Evolutionary conservation across 1,284 basidiomycete genomes (phyloP).

Genomic region (Heimioporus retisporus): DNA sequence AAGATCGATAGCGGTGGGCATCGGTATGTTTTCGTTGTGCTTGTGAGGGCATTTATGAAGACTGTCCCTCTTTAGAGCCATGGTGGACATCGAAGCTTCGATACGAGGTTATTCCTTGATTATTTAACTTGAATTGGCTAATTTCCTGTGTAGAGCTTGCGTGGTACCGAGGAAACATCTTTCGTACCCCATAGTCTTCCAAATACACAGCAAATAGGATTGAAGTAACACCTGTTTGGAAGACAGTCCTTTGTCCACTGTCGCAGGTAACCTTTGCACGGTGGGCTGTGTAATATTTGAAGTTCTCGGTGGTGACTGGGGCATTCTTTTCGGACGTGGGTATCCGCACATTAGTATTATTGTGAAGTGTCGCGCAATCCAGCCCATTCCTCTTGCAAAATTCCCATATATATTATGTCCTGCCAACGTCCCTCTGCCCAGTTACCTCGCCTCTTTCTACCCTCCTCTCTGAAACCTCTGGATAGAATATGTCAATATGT

Average conservation of each 20-base stretch:
- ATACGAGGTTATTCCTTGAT: slow-evolving; percentile 65
- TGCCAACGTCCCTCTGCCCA: slow-evolving; percentile 29
- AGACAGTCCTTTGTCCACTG: neutral
- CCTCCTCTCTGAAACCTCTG: slow-evolving; percentile 28
- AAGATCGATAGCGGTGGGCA: slow-evolving; percentile 24
- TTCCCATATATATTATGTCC: slow-evolving; percentile 29
- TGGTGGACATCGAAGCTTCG: slow-evolving; percentile 82
- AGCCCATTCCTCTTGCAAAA: slow-evolving; percentile 21
- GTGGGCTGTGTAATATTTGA: neutral
- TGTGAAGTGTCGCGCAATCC: neutral
- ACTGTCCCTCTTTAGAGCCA: slow-evolving; percentile 59
- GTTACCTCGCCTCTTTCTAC: slow-evolving; percentile 26
- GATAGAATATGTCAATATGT: neutral
- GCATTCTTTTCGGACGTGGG: neutral
- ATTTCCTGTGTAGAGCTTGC: slow-evolving; percentile 30
- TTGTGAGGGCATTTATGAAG: neutral
- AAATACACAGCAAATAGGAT: neutral
- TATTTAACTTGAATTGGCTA: neutral
- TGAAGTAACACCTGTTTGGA: neutral
- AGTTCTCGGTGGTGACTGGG: neutral
- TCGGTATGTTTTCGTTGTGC: slow-evolving; percentile 49
- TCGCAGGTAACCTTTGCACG: neutral
- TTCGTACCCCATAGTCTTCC: slow-evolving; percentile 18
- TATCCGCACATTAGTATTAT: neutral
- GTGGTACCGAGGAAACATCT: slow-evolving; percentile 41